A percentile compares a stretch with the other conserved stretches of the same genome.
These are phyloP conservation scores for Coemansia sp. DNA, from an alignment of 192 early-diverging fungal species.

Conservation along the genomic window DNA sequence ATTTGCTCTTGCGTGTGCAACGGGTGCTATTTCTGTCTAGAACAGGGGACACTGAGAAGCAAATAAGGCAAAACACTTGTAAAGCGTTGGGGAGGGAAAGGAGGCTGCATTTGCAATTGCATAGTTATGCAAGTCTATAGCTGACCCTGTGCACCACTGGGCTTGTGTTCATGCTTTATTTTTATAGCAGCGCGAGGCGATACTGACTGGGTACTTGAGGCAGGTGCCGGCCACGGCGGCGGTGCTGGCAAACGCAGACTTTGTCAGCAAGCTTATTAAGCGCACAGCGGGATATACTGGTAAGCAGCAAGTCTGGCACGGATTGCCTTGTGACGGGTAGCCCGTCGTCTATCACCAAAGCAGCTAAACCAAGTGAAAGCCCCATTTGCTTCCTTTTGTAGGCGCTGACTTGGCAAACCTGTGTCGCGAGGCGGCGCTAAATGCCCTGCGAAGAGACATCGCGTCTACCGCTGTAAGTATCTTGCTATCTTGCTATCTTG, in stretches of 20 bases:
- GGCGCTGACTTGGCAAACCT: slow-evolving; percentile 84
- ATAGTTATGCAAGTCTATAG: neutral
- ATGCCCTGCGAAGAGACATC: slow-evolving; percentile 64
- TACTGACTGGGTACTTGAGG: slow-evolving; percentile 60
- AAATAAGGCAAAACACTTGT: neutral
- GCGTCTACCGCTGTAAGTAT: slow-evolving; percentile 58
- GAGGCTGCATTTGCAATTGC: neutral
- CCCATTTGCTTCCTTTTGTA: slow-evolving; percentile 37
- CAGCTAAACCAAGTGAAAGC: no score
- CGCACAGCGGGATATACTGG: slow-evolving; percentile 58
- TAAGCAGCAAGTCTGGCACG: slow-evolving; percentile 11
- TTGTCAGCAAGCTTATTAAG: slow-evolving; percentile 49
- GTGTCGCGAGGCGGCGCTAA: slow-evolving; percentile 81
- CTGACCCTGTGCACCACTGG: neutral
- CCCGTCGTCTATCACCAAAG: no score
- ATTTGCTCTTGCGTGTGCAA: neutral
- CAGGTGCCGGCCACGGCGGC: slow-evolving; percentile 60
- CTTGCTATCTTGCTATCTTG: no score
- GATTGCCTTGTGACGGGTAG: neutral
- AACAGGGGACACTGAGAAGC: neutral
- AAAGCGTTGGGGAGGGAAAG: neutral
- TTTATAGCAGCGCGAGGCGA: slow-evolving; percentile 60
- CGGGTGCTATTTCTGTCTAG: slow-evolving; percentile 1
- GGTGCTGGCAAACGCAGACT: slow-evolving; percentile 28
- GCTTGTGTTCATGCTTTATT: neutral